Evolutionary conservation across 2,329 filamentous ascomycete species (phyloP).

Genomic region (Colletotrichum cuscutae): DNA sequence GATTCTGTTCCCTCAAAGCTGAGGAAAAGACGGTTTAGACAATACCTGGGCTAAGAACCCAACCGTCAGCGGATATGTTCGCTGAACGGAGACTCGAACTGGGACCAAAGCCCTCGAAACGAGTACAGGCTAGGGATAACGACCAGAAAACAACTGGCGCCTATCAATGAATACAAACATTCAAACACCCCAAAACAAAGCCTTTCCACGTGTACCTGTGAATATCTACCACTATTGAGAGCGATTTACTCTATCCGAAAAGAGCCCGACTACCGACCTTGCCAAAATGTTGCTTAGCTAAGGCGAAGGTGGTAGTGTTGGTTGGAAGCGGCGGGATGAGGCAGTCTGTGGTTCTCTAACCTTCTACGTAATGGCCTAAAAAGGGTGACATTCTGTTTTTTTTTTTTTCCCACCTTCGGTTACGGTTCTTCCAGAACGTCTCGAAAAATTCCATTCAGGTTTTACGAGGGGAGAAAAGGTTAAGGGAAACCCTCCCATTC

Average conservation of each 20-base stretch:
- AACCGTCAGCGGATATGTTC: not conserved
- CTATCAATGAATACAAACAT: not conserved
- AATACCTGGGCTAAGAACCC: conserved; percentile 34
- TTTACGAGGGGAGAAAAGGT: not conserved
- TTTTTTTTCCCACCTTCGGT: not conserved
- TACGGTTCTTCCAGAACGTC: conserved; percentile 29
- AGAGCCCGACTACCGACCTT: too few relatives aligned
- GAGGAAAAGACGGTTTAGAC: conserved; percentile 32
- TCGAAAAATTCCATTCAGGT: not conserved
- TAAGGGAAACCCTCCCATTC: not conserved
- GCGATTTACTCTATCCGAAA: too few relatives aligned
- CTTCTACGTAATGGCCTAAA: not conserved
- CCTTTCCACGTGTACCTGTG: not conserved
- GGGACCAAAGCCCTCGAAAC: not conserved
- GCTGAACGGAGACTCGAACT: not conserved
- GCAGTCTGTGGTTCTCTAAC: not conserved
- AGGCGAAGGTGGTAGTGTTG: too few relatives aligned
- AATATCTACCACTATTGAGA: too few relatives aligned
- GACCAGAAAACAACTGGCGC: not conserved
- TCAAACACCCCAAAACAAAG: not conserved
- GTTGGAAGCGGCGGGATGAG: not conserved
- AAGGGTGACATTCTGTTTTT: not conserved
- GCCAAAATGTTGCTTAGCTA: too few relatives aligned
- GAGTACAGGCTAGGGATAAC: not conserved
- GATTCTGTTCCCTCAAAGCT: not conserved